These are phyloP conservation scores for Hyparrhenia diplandra DNA, from an alignment of 176 grass and related monocot species.

Conservation along the genomic window DNA sequence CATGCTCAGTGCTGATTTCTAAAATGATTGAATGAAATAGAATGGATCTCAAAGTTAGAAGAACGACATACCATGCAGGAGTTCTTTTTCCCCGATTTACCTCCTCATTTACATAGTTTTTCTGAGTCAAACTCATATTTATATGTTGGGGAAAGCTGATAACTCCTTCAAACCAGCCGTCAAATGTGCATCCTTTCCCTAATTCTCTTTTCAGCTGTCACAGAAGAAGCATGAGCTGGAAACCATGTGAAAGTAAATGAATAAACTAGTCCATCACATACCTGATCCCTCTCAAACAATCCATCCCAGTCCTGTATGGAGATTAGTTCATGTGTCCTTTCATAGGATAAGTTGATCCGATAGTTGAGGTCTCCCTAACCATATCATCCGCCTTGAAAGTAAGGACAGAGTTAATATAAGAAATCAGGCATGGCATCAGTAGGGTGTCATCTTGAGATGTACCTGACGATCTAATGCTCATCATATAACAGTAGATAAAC, in stretches of 20 bases:
- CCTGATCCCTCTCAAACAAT: constrained; percentile 77
- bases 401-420: constrained; percentile 3
- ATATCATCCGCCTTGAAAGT: constrained; percentile 92
- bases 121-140: constrained; percentile 83
- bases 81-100: constrained; percentile 41
- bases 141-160: constrained; percentile 88
- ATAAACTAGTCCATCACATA: constrained; percentile 24
- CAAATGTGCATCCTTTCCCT: constrained; percentile 63
- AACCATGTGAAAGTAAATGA: neutral
- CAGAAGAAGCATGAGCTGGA: constrained; percentile 20
- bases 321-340: constrained; percentile 76
- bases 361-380: constrained; percentile 98
- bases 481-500: neutral
- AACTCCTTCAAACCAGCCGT: constrained; percentile 78
- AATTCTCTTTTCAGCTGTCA: constrained; percentile 72
- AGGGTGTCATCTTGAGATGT: neutral
- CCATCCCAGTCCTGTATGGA: constrained; percentile 57
- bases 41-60: neutral
- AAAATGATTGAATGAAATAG: neutral
- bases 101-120: constrained; percentile 56
- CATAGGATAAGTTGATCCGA: constrained; percentile 72
- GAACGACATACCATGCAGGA: neutral
- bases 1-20: neutral
- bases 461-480: neutral
- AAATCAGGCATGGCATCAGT: constrained; percentile 14